Percentiles rank a stretch among this genome's conserved stretches.
phyloP scores from a whole-genome alignment of 768 basidiomycete species.

The Cystofilobasidium capitatum region DNA sequence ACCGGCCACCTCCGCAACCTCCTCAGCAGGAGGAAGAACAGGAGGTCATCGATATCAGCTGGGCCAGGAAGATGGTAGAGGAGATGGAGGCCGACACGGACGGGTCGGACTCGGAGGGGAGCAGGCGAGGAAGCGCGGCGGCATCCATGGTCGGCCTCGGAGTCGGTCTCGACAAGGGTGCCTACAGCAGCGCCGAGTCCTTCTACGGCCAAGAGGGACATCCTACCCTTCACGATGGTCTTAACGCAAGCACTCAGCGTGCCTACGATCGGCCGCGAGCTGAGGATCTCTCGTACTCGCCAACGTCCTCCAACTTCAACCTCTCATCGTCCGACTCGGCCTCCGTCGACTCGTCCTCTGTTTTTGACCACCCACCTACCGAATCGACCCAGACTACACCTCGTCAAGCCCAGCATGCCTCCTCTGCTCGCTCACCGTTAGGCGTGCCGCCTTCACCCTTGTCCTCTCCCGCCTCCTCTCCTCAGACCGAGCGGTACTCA shows the following conservation, averaged over 20 bases:
- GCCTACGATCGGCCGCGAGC: not conserved
- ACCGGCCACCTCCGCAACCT: slow-evolving; percentile 5
- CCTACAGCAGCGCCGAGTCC: not conserved
- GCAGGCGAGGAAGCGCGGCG: not conserved
- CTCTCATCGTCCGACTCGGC: not conserved
- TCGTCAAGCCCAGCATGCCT: not conserved
- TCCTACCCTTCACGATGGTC: not conserved
- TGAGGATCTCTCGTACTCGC: not conserved
- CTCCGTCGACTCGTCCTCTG: not conserved
- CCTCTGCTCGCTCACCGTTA: not conserved
- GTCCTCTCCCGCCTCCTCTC: not conserved
- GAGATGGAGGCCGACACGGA: slow-evolving; percentile 17
- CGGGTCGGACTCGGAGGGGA: not conserved
- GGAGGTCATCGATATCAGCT: slow-evolving; percentile 20
- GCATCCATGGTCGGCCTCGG: not conserved
- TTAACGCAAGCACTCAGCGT: not conserved
- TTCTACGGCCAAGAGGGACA: not conserved
- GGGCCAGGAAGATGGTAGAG: slow-evolving; percentile 22
- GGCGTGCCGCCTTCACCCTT: not conserved
- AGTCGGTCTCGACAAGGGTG: not conserved
- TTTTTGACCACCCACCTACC: not conserved
- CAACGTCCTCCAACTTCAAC: not conserved
- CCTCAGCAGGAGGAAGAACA: slow-evolving; percentile 2
- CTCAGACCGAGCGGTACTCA: too few relatives aligned
- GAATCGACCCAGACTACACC: not conserved